Evolutionary conservation across 768 basidiomycete species (phyloP), one percentile per base, ranked within the genome.

Genomic region (Lentinula sp.): DNA sequence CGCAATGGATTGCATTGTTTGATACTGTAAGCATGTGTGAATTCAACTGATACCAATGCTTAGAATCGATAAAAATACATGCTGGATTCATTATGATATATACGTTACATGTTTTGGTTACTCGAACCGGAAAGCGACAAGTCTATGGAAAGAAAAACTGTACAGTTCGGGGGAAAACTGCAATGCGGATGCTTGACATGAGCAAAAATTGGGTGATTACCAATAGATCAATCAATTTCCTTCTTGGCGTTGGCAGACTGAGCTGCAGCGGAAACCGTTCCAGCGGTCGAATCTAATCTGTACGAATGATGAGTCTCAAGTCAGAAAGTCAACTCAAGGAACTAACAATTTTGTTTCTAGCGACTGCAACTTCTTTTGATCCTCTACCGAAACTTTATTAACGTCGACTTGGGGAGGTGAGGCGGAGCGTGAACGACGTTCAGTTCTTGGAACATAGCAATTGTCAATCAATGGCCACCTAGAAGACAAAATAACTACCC

Each of bases 341-440:
- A 28, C 34, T 40, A 28, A 60, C 59, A 53, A 35, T 52, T 60
- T 60, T 10, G 59, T 51, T 32, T 60, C 59, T 13, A 52, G 8
- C 7, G 50, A 60, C 39, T 60, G 59, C 50, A 60, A 18, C 40
- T 37, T 51, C 28, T 32, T 49, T 15, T 42, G 31, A 40, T 60
- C 59, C 13, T 52, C 49, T 21, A 40, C 32, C 15, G 59, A 13
- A 13, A 60, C 18, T 3, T 60, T 52, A n/a, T 52, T 32, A 5
- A 40, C 37, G 21, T 60, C 59, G 16, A 60, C 28, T 39, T 60
- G 48, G 8, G 59, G 59, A 51, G 59, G 59, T 6, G 59, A 51
- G 50, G 42, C 52, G 50, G 59, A 60, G 15, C 59, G 48, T 32
- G 59, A 60, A 39, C 59, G 59, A 16, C 59, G 59, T 40, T 60